A percentile compares a stretch with the other conserved stretches of the same genome.
Conservation (phyloP, 306 rosid species). For the Ziziphus jujuba region DNA sequence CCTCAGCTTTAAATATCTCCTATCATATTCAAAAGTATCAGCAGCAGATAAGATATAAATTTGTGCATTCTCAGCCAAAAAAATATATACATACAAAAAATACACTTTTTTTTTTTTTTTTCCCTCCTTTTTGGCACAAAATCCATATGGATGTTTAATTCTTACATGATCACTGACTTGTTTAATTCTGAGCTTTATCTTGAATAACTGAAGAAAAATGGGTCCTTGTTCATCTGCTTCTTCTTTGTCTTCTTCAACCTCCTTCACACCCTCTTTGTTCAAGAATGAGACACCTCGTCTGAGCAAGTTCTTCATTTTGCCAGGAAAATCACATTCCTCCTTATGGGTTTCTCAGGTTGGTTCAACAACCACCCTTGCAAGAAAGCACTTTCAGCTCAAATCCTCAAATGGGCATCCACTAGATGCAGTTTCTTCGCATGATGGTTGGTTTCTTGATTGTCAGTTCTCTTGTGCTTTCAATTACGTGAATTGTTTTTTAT, state of each 20-base stretch:
- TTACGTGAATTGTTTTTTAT: neutral
- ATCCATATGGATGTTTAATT: neutral
- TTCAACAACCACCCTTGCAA: constrained; percentile 30
- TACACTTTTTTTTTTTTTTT: too few relatives aligned
- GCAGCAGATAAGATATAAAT: too few relatives aligned
- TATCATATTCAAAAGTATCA: too few relatives aligned
- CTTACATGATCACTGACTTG: neutral
- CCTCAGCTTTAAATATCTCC: too few relatives aligned
- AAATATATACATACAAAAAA: too few relatives aligned
- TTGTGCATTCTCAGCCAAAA: too few relatives aligned
- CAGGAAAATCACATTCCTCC: constrained; percentile 28
- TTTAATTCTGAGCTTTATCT: constrained; percentile 16
- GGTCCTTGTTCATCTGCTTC: constrained; percentile 32
- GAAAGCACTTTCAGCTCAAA: constrained; percentile 58
- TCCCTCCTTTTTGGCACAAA: too few relatives aligned
- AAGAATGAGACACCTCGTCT: constrained; percentile 38
- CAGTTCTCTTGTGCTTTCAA: too few relatives aligned
- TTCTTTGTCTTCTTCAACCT: constrained; percentile 40
- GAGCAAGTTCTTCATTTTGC: constrained; percentile 32
- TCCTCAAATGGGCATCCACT: constrained; percentile 78
- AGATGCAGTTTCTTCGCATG: constrained; percentile 62
- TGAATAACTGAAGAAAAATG: constrained; percentile 52
- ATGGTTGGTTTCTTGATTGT: constrained; percentile 51
- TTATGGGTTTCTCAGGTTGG: constrained; percentile 42
- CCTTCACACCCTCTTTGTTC: constrained; percentile 34